Evolutionary conservation across 768 basidiomycete species (phyloP).

Genomic region (Pleurotus sapidus): DNA sequence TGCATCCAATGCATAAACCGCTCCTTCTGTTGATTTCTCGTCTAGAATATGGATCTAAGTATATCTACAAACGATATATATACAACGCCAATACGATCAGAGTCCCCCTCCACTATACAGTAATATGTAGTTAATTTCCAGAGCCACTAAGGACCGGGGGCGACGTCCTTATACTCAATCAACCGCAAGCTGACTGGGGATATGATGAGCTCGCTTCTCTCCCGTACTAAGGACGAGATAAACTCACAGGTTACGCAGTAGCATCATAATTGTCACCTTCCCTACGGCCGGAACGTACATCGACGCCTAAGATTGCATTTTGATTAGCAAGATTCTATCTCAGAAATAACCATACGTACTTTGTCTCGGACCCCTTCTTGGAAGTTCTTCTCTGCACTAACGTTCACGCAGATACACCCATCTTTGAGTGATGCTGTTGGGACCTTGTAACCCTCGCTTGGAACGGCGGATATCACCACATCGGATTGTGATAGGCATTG

Average conservation of each 20-base stretch:
- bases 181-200: slow-evolving; percentile 9
- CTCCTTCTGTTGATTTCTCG: too few species aligned
- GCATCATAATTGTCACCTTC: slow-evolving; percentile 96
- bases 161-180: background rate
- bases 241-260: slow-evolving; percentile 90
- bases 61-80: too few species aligned
- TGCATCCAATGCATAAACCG: too few species aligned
- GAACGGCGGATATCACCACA: slow-evolving; percentile 94
- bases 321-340: background rate
- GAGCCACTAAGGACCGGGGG: too few species aligned
- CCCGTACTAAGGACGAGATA: background rate
- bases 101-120: too few species aligned
- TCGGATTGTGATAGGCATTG: slow-evolving; percentile 85
- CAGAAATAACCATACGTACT: slow-evolving; percentile 38
- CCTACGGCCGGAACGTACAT: slow-evolving; percentile 96
- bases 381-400: slow-evolving; percentile 95
- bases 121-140: too few species aligned
- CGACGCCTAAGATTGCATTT: slow-evolving; percentile 59
- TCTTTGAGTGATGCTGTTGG: slow-evolving; percentile 89
- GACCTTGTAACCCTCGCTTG: slow-evolving; percentile 80
- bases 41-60: too few species aligned
- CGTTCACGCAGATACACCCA: slow-evolving; percentile 91
- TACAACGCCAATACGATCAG: too few species aligned
- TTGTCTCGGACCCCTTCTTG: slow-evolving; percentile 90
- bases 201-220: background rate